phyloP scores from a whole-genome alignment of 192 early-diverging fungal species.

The Coemansia reversa region DNA sequence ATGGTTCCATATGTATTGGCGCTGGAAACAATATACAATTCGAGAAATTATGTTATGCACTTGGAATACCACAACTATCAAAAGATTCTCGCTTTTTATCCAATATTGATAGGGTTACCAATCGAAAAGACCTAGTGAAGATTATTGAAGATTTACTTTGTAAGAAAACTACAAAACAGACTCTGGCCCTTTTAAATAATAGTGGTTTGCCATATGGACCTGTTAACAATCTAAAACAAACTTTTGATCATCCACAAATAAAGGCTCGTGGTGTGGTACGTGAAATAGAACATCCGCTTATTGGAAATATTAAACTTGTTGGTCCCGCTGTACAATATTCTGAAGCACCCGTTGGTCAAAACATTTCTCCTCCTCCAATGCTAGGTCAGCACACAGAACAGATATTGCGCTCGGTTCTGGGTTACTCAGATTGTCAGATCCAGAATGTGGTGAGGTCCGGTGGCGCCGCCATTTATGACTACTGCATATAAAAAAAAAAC shows the following conservation, averaged over 20 bases:
- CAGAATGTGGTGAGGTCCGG: conserved; percentile 25
- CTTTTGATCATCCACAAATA: conserved; percentile 76
- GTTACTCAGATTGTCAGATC: conserved; percentile 64
- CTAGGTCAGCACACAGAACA: conserved; percentile 89
- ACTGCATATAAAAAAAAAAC: conserved; percentile 2
- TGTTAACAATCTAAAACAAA: conserved; percentile 73
- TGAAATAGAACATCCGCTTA: conserved; percentile 77
- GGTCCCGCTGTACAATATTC: conserved; percentile 79
- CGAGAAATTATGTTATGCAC: conserved; percentile 58
- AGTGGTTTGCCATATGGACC: conserved; percentile 81
- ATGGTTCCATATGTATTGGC: conserved; percentile 84
- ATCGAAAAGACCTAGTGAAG: conserved; percentile 65
- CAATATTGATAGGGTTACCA: conserved; percentile 71
- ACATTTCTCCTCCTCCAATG: conserved; percentile 71
- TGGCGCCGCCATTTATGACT: conserved; percentile 25
- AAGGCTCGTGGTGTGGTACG: conserved; percentile 69
- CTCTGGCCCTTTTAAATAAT: conserved; percentile 65
- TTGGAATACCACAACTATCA: conserved; percentile 56
- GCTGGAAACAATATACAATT: conserved; percentile 91
- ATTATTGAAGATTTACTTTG: conserved; percentile 59
- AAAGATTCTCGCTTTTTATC: conserved; percentile 58
- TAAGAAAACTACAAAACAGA: conserved; percentile 57
- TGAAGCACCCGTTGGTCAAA: conserved; percentile 60
- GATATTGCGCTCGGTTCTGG: conserved; percentile 64
- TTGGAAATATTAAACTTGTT: conserved; percentile 74